Evolutionary conservation across 176 grass and related monocot species (phyloP).

Genomic region (Rhipidocladum racemiflorum): DNA sequence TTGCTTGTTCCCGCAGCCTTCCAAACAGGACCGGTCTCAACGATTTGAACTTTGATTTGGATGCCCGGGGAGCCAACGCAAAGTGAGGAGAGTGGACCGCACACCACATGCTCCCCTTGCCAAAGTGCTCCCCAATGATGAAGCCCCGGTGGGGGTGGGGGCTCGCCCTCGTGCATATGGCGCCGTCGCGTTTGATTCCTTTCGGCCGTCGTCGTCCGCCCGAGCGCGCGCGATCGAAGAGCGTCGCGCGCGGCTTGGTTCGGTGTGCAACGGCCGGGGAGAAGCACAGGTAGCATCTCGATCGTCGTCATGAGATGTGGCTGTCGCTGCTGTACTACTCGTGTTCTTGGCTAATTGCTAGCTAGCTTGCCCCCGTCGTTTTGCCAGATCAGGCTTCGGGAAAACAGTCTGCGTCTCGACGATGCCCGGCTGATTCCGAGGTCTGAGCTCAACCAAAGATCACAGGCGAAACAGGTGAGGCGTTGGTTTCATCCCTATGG

Average conservation of each 20-base stretch:
- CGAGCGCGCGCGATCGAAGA: not conserved
- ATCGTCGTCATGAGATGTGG: not conserved
- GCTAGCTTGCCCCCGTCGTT: not conserved
- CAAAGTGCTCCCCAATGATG: constrained; percentile 11
- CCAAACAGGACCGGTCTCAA: not conserved
- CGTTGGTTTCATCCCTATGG: not conserved
- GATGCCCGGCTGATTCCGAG: not conserved
- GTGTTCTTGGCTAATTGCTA: not conserved
- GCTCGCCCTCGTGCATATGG: not conserved
- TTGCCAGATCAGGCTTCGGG: not conserved
- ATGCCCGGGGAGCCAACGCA: not conserved
- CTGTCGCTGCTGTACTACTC: not conserved
- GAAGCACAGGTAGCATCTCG: not conserved
- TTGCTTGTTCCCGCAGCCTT: not conserved
- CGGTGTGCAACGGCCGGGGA: not conserved
- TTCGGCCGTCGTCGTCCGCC: not conserved
- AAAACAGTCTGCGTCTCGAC: not conserved
- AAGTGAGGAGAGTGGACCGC: not conserved
- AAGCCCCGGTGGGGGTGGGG: not conserved
- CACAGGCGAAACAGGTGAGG: not conserved
- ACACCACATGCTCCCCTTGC: constrained; percentile 20
- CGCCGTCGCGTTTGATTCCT: not conserved
- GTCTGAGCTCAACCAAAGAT: not conserved
- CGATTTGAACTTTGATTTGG: not conserved
- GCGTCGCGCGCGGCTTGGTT: not conserved